These are phyloP conservation scores for Pestalotiopsis sp. DNA, from an alignment of 2,329 filamentous ascomycete species.

Conservation along the genomic window DNA sequence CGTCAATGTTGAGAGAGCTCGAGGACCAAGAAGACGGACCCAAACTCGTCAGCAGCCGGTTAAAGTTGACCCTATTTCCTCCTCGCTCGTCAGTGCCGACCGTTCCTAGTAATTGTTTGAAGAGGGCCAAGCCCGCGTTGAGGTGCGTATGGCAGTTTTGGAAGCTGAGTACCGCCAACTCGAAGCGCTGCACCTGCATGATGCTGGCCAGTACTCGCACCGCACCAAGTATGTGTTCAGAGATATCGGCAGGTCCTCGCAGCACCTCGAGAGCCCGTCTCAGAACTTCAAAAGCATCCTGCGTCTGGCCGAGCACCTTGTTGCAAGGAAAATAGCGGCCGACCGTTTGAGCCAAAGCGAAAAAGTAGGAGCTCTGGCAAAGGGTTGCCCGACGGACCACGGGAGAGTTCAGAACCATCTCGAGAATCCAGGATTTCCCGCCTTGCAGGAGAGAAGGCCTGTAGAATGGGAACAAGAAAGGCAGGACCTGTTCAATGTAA, in stretches of 20 bases:
- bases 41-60: constrained; percentile 17
- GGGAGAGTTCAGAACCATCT: constrained; percentile 23
- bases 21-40: constrained; percentile 19
- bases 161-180: constrained; percentile 30
- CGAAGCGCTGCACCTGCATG: constrained; percentile 34
- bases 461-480: constrained; percentile 27
- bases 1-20: constrained; percentile 11
- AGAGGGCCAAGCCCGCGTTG: constrained; percentile 31
- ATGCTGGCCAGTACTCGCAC: constrained; percentile 32
- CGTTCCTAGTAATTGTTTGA: constrained; percentile 25
- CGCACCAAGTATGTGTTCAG: constrained; percentile 21
- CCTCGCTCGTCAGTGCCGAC: background rate
- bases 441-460: constrained; percentile 20
- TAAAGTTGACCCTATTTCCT: constrained; percentile 13
- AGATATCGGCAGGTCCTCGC: constrained; percentile 13
- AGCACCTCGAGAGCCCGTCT: constrained; percentile 23
- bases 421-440: constrained; percentile 19
- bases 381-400: constrained; percentile 21
- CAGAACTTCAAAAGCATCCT: constrained; percentile 20
- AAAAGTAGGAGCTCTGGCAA: constrained; percentile 24
- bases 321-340: constrained; percentile 18
- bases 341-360: constrained; percentile 16
- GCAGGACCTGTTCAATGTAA: constrained; percentile 25
- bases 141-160: constrained; percentile 35
- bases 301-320: constrained; percentile 21